These are phyloP conservation scores for Gossypium bickii DNA, from an alignment of 345 rosid species.

Conservation along the genomic window DNA sequence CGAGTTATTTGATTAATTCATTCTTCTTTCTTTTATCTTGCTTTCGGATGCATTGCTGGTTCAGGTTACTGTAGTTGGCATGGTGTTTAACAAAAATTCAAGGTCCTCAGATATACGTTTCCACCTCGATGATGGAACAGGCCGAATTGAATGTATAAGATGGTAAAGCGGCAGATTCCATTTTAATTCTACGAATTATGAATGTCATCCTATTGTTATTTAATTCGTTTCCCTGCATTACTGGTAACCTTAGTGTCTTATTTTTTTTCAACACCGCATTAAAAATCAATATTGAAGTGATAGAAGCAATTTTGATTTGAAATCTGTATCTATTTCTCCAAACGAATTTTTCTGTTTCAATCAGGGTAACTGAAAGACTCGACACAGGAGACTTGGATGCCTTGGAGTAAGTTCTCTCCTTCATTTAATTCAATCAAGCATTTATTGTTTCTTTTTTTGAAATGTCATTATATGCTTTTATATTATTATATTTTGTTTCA, in stretches of 20 bases:
- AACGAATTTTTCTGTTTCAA: constrained; percentile 23
- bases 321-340: background rate
- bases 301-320: background rate
- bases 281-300: background rate
- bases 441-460: background rate
- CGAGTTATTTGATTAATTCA: background rate
- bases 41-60: background rate
- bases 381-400: constrained; percentile 71
- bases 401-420: constrained; percentile 41
- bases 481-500: background rate
- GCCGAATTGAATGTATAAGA: constrained; percentile 69
- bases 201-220: background rate
- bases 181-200: constrained; percentile 6
- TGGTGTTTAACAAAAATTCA: constrained; percentile 54
- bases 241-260: background rate
- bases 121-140: constrained; percentile 83
- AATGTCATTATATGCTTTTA: background rate
- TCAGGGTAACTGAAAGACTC: constrained; percentile 66
- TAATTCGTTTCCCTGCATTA: background rate
- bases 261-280: background rate
- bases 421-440: background rate
- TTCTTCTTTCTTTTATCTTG: background rate
- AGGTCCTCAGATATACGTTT: constrained; percentile 68
- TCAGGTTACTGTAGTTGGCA: constrained; percentile 75
- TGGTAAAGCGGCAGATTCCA: constrained; percentile 37